Base-by-base conservation (phyloP, 257 asterid species). In the Leptodermis oblonga region DNA sequence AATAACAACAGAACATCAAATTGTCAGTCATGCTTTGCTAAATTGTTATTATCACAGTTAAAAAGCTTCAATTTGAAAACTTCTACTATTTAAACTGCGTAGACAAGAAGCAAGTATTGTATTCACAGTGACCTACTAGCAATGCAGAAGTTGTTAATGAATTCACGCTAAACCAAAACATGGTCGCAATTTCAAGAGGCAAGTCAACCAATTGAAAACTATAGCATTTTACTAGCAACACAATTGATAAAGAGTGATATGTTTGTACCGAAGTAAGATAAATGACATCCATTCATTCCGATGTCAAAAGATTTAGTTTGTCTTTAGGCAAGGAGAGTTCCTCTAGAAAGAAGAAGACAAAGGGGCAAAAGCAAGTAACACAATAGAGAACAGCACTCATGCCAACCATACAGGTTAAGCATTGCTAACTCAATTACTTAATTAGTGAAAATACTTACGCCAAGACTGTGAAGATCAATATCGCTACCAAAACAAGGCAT, bases 401-500 rank as follows among this genome's bases (percentile, higher is more conserved):
- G 17, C 26, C 26, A 6, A 11, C 26, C 26, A 15, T 20, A n/a
- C 8, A 66, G 39, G 59, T 33, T 33, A 28, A 45, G 11, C 59
- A 66, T 45, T 30, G 56, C 41, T 25, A 45, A 28, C 15, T 43
- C 55, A 66, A 7, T 66, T 31, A 8, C 4, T 5, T 22, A 60
- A 34, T n/a, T 0, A 69, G 23, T 31, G 53, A 54, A n/a, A 65
- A 55, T 76, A 83, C 98, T 90, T 82, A 92, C 95, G 98, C 98
- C 70, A 88, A 77, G 72, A 92, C 97, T 0, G 98, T 92, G 86
- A 92, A 90, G 84, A 90, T 81, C 90, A 92, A 74, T 71, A 92
- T 87, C n/a, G 90, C 96, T 83, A 92, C 81, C 86, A 90, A 72
- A 78, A 90, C 72, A 49, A 90, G 68, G 87, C 89, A 88, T 61